These are phyloP conservation scores for Mortierella sp. DNA, from an alignment of 371 early-diverging fungal genomes.

Conservation along the genomic window DNA sequence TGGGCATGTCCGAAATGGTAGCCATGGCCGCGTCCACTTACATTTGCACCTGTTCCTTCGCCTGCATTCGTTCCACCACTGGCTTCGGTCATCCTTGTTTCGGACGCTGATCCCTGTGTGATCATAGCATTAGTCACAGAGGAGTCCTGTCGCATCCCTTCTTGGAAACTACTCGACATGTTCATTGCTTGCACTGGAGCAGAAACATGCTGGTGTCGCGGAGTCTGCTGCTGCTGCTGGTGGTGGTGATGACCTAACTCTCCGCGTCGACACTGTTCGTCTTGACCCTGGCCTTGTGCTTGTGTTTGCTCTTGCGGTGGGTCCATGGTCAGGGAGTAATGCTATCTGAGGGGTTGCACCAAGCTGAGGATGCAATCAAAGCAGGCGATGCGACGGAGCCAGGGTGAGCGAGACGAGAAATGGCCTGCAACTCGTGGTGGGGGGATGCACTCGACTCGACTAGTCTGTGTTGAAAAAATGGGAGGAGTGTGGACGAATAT, in stretches of 20 bases:
- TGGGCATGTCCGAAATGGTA: too few species aligned
- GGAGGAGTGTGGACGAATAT: too few species aligned
- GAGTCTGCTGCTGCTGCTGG: constrained; percentile 34
- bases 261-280: neutral
- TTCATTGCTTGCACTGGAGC: constrained; percentile 36
- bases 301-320: constrained; percentile 7
- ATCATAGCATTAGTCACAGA: constrained; percentile 12
- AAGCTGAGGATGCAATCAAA: too few species aligned
- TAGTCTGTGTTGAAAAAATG: too few species aligned
- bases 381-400: neutral
- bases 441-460: too few species aligned
- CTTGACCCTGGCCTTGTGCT: constrained; percentile 6
- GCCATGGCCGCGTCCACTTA: too few species aligned
- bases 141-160: constrained; percentile 43
- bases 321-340: too few species aligned
- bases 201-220: constrained; percentile 36
- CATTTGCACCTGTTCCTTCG: too few species aligned
- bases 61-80: too few species aligned
- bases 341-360: too few species aligned
- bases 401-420: neutral
- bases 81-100: too few species aligned
- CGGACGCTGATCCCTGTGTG: too few species aligned
- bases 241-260: constrained; percentile 12
- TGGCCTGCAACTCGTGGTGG: neutral
- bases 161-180: constrained; percentile 43